A percentile compares a stretch with the other conserved stretches of the same genome.
These are phyloP conservation scores for Hypoxylon sp. DNA, from an alignment of 2,329 filamentous ascomycete species.

Conservation along the genomic window DNA sequence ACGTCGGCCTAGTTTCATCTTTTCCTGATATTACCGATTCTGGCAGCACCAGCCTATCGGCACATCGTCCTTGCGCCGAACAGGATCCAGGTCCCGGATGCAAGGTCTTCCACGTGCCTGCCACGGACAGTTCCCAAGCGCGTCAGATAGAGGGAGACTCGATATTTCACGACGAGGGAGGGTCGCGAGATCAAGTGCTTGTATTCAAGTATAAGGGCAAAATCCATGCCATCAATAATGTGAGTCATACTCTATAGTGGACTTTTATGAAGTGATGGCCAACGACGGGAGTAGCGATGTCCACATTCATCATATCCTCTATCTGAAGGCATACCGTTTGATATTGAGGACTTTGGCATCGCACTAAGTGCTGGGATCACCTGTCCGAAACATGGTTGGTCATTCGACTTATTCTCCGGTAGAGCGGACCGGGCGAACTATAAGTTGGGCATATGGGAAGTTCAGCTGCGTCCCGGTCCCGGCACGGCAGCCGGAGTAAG, in stretches of 20 bases:
- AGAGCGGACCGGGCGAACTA: slow-evolving; percentile 74
- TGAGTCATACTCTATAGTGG: slow-evolving; percentile 57
- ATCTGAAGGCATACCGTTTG: slow-evolving; percentile 73
- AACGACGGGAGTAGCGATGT: slow-evolving; percentile 66
- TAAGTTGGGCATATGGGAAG: slow-evolving; percentile 74
- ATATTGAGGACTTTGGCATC: slow-evolving; percentile 81
- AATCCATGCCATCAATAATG: slow-evolving; percentile 78
- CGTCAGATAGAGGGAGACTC: slow-evolving; percentile 57
- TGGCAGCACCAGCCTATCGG: slow-evolving; percentile 58
- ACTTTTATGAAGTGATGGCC: slow-evolving; percentile 27
- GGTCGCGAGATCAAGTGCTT: slow-evolving; percentile 72
- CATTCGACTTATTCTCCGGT: slow-evolving; percentile 77
- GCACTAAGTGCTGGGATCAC: slow-evolving; percentile 73
- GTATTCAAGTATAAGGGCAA: slow-evolving; percentile 75
- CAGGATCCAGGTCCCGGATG: slow-evolving; percentile 66
- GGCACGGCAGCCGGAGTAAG: slow-evolving; percentile 2
- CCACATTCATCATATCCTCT: slow-evolving; percentile 78
- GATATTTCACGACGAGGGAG: slow-evolving; percentile 49
- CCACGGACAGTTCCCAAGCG: slow-evolving; percentile 56
- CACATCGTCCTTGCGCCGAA: slow-evolving; percentile 57
- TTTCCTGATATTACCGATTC: slow-evolving; percentile 66
- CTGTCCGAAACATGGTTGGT: slow-evolving; percentile 80
- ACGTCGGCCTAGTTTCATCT: slow-evolving; percentile 67
- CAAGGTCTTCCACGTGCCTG: slow-evolving; percentile 70
- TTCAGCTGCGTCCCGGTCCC: slow-evolving; percentile 63